Evolutionary conservation across 306 rosid genomes (phyloP).

Genomic region (Vigna angularis): DNA sequence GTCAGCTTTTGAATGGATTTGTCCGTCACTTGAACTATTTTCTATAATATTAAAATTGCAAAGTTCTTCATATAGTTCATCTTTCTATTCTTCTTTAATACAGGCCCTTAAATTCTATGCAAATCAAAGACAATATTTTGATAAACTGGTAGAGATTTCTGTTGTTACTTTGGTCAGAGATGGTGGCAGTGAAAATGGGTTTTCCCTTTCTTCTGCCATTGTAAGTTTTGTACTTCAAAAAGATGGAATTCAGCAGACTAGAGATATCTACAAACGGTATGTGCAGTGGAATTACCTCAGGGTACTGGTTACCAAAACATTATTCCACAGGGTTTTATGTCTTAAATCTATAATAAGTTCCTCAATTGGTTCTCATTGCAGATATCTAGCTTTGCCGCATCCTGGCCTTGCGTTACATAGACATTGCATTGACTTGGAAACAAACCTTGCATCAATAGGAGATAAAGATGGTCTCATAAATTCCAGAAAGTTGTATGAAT

Average conservation of each 20-base stretch:
- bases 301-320: constrained; percentile 14
- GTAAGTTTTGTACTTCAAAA: constrained; percentile 74
- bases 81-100: constrained; percentile 37
- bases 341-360: constrained; percentile 28
- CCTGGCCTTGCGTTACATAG: constrained; percentile 78
- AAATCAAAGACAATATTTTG: constrained; percentile 63
- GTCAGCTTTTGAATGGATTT: constrained; percentile 20
- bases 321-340: constrained; percentile 30
- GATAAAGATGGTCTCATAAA: constrained; percentile 71
- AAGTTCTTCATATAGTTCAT: background rate
- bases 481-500: constrained; percentile 76
- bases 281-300: constrained; percentile 22
- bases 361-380: constrained; percentile 52
- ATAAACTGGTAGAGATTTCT: constrained; percentile 78
- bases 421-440: constrained; percentile 81
- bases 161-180: constrained; percentile 57
- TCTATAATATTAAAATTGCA: constrained; percentile 20
- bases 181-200: constrained; percentile 84
- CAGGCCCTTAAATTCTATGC: constrained; percentile 84
- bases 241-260: constrained; percentile 76
- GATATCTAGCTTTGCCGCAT: constrained; percentile 80
- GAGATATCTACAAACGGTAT: constrained; percentile 81
- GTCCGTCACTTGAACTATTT: constrained; percentile 27
- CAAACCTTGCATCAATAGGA: constrained; percentile 71
- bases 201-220: constrained; percentile 77